phyloP scores from a whole-genome alignment of 1,139 yeast species.

The Lodderomyces orthopsilosis region DNA sequence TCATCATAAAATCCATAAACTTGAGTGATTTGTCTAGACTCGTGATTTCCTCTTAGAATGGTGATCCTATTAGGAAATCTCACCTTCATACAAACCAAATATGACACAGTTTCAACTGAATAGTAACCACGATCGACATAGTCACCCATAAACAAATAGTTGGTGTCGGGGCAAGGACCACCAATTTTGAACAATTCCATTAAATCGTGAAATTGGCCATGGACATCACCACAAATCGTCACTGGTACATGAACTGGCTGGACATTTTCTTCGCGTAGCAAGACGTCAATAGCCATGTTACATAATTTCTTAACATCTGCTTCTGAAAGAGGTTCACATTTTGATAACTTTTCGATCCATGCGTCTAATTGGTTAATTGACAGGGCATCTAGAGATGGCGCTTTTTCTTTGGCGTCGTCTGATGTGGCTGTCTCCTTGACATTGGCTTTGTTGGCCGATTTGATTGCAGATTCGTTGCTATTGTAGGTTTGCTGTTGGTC shows the following conservation, averaged over 20 bases:
- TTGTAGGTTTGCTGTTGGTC: constrained; percentile 7
- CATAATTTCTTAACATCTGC: constrained; percentile 80
- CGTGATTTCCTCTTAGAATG: constrained; percentile 94
- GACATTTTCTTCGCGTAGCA: constrained; percentile 89
- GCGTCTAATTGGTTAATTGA: constrained; percentile 70
- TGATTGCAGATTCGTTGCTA: constrained; percentile 5
- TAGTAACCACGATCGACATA: constrained; percentile 97
- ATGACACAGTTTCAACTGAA: constrained; percentile 86
- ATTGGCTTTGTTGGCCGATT: constrained; percentile 1
- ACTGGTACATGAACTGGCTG: constrained; percentile 93
- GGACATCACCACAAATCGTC: constrained; percentile 97
- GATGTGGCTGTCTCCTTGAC: constrained; percentile 8
- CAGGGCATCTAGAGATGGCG: constrained; percentile 9
- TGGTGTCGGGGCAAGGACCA: constrained; percentile 85
- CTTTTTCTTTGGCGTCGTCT: neutral
- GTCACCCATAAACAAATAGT: constrained; percentile 87
- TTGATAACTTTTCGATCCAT: constrained; percentile 78
- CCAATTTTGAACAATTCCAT: constrained; percentile 87
- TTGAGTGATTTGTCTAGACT: constrained; percentile 93
- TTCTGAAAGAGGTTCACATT: constrained; percentile 84
- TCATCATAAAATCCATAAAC: constrained; percentile 98
- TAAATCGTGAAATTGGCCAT: constrained; percentile 95
- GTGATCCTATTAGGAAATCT: constrained; percentile 94
- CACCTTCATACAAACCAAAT: constrained; percentile 87
- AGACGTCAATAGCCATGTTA: constrained; percentile 84